A percentile compares a stretch with the other conserved stretches of the same genome.
phyloP scores from a whole-genome alignment of 345 rosid species.

The Jatropha curcas region DNA sequence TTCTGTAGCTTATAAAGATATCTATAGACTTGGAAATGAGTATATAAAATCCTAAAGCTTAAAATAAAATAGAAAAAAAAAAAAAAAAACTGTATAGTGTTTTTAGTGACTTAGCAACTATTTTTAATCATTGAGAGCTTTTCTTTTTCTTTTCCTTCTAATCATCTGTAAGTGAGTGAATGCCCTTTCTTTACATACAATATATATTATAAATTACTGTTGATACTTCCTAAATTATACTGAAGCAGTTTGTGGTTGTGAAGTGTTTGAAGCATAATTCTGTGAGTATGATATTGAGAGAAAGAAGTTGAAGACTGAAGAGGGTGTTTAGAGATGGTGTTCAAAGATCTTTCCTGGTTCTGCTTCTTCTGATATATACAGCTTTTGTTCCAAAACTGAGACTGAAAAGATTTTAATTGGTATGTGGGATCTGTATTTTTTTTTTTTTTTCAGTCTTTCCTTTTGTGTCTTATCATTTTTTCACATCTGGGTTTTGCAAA shows the following conservation, averaged over 20 bases:
- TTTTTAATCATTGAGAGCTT: neutral
- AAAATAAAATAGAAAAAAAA: neutral
- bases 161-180: neutral
- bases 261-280: neutral
- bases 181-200: neutral
- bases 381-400: neutral
- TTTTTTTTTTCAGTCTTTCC: neutral
- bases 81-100: neutral
- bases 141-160: neutral
- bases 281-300: neutral
- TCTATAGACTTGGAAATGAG: neutral
- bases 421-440: neutral
- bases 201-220: neutral
- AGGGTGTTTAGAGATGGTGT: neutral
- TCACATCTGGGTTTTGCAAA: neutral
- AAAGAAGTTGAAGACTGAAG: too few species aligned
- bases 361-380: neutral
- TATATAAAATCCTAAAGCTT: neutral
- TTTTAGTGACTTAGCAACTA: neutral
- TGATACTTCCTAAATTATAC: neutral
- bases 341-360: neutral
- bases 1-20: neutral
- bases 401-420: neutral
- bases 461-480: neutral
- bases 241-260: neutral